Percentiles rank a stretch among this genome's conserved stretches.
Evolutionary conservation across 192 early-diverging fungal species (phyloP).

Genomic region (Backusella liffmaniae): DNA sequence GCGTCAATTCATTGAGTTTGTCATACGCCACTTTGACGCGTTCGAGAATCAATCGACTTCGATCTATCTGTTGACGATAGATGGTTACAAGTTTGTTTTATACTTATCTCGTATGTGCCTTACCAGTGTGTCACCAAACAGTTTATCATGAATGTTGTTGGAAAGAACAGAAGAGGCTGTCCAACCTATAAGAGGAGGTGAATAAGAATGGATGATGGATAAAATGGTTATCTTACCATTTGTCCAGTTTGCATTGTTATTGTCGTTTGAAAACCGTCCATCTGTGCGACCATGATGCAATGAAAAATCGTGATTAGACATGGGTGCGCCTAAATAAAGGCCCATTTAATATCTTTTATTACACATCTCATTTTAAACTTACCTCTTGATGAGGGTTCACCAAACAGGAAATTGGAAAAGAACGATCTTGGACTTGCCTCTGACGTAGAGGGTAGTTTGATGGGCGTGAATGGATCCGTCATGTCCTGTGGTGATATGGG

Average conservation of each 20-base stretch:
- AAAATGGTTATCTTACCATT: not conserved
- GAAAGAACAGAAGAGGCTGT: conserved; percentile 16
- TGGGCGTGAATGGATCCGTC: not conserved
- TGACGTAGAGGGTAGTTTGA: not conserved
- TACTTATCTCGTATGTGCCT: not conserved
- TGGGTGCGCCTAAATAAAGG: not conserved
- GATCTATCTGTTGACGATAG: not conserved
- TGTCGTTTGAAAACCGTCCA: not conserved
- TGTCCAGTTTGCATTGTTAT: conserved; percentile 2
- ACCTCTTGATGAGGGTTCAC: not conserved
- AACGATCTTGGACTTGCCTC: conserved; percentile 5
- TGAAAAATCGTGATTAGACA: not conserved
- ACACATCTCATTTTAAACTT: not conserved
- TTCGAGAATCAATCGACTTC: conserved; percentile 14
- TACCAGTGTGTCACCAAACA: conserved; percentile 34
- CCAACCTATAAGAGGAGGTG: conserved; percentile 2
- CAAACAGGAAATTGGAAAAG: conserved; percentile 32
- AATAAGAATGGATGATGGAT: not conserved
- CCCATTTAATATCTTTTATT: not conserved
- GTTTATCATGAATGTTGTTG: conserved; percentile 21
- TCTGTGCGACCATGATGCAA: not conserved
- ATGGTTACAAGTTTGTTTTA: not conserved
- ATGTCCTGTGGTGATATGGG: not conserved
- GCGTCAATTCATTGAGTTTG: conserved; percentile 24
- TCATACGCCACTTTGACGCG: conserved; percentile 21